These are phyloP conservation scores for Sicyos baderoa DNA, from an alignment of 306 rosid genomes.

Conservation along the genomic window DNA sequence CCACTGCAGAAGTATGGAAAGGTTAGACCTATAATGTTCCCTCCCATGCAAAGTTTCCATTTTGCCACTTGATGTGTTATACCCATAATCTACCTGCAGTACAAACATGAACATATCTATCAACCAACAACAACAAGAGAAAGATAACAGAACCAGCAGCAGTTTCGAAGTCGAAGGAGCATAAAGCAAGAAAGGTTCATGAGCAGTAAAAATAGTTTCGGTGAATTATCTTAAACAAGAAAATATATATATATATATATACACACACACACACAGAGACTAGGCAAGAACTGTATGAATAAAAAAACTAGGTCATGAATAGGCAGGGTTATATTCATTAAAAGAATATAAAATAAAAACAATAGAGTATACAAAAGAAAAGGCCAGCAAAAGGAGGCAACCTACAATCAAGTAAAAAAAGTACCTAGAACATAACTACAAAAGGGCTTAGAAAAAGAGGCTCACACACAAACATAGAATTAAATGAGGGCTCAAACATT, in stretches of 20 bases:
- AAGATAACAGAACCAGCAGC: neutral
- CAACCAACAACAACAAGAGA: neutral
- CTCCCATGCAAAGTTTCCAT: constrained; percentile 49
- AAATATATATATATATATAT: no score
- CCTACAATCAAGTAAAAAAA: no score
- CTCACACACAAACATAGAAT: no score
- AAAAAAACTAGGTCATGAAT: neutral
- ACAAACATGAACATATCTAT: constrained; percentile 24
- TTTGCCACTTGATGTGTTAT: constrained; percentile 36
- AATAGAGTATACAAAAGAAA: no score
- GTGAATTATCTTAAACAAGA: neutral
- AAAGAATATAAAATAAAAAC: neutral
- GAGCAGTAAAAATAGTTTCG: neutral
- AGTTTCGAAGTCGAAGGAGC: neutral
- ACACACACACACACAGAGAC: no score
- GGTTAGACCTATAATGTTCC: constrained; percentile 57
- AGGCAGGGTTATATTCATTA: neutral
- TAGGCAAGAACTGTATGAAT: neutral
- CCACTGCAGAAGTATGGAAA: constrained; percentile 63
- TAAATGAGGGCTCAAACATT: no score
- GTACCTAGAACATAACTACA: no score
- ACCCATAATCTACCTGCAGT: constrained; percentile 74
- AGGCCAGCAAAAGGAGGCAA: no score
- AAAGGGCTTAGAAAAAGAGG: no score
- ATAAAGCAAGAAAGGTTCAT: neutral